These are phyloP conservation scores for Lupinus albus DNA, from an alignment of 306 rosid species.

Conservation along the genomic window DNA sequence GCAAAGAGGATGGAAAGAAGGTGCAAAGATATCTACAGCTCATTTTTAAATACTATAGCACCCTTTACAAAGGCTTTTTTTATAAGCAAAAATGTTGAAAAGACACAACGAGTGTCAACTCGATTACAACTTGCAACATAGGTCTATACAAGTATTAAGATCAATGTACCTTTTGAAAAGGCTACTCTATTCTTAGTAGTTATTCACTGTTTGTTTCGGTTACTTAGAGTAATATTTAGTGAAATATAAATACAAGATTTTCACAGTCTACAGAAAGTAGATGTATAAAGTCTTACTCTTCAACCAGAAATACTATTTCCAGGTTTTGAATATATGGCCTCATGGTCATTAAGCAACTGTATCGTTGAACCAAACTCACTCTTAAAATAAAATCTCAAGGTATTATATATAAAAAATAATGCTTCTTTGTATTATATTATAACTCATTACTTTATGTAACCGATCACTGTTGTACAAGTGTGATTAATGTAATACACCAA, in stretches of 20 bases:
- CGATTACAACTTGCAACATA: no score
- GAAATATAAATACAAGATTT: slow-evolving; percentile 44
- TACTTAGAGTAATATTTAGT: slow-evolving; percentile 17
- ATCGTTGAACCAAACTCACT: no score
- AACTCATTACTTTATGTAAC: slow-evolving; percentile 29
- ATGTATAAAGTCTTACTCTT: no score
- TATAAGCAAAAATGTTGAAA: no score
- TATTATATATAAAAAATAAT: background rate
- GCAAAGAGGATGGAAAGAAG: slow-evolving; percentile 56
- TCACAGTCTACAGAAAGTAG: no score
- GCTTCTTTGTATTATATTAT: slow-evolving; percentile 23
- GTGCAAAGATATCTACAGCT: slow-evolving; percentile 29
- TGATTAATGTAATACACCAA: slow-evolving; percentile 20
- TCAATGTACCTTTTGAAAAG: background rate
- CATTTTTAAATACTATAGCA: slow-evolving; percentile 11
- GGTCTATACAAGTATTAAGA: no score
- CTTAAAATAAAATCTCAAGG: slow-evolving; percentile 31
- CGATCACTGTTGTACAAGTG: slow-evolving; percentile 33
- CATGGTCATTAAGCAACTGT: no score
- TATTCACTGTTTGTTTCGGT: background rate
- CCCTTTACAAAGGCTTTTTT: background rate
- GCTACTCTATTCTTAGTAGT: slow-evolving; percentile 10
- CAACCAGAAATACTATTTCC: no score
- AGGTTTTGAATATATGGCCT: no score
- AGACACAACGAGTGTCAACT: no score